Base-by-base conservation (phyloP, 2,329 filamentous ascomycete species). In the Neofusicoccum parvum region DNA sequence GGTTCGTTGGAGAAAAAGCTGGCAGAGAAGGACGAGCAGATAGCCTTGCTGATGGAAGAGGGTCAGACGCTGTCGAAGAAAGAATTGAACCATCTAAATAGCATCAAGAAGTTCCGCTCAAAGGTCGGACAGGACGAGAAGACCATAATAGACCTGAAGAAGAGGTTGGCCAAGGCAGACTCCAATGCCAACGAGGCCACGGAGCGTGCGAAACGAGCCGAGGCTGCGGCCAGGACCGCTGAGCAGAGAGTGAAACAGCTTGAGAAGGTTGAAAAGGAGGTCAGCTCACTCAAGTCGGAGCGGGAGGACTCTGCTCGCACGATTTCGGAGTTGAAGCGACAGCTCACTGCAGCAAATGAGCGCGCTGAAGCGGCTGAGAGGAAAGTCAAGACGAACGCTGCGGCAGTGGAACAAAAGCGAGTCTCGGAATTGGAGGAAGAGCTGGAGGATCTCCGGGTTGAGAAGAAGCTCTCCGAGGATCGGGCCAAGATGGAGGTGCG, bases 41-140 rank as follows among this genome's bases (percentile, higher is more conserved):
- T 98, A 72, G 92, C 94, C 2, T 81, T 94, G 53, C 81, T 99
- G 12, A 91, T 99, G 83, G 90, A 96, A 71, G 95, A 99, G 80
- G 95, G 96, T 0, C 91, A 95, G 71, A 93, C 90, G 70, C 83
- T 98, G 9, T 94, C 92, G 1, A 91, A 90, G 71, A 91, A 87
- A 0, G 95, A 99, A 75, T 87, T 97, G 77, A 92, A 93, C 73
- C 89, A 96, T 69, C 85, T 94, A 67, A 87, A 87, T 5, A 89
- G 90, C 3, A 91, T 98, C 72, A 96, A 95, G 77, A 94, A 92
- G 73, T 79, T 98, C 66, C 82, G 86, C 14, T 75, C 80, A 56
- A 84, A 86, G 69, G 72, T 81, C 14, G 69, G 75, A 11, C 85
- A 87, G 54, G 82, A 81, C 53, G 82, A 82, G 34, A 87, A 85